These are phyloP conservation scores for Corynespora cassiicola DNA, from an alignment of 2,329 filamentous ascomycete genomes.

Conservation along the genomic window DNA sequence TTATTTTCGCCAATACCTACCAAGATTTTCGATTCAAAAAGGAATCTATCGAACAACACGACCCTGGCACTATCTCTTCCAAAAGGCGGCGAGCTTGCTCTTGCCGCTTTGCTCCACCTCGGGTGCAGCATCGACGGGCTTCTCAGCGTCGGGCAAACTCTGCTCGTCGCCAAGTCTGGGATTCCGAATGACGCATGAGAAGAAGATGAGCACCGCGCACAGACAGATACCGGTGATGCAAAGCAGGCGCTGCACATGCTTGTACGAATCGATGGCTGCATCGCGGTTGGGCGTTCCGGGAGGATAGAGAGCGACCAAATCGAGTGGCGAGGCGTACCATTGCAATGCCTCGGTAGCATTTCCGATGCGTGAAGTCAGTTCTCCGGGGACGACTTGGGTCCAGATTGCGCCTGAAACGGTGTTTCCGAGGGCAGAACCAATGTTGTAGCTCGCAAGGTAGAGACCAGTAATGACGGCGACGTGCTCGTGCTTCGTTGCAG, in stretches of 20 bases:
- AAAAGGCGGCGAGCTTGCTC: slow-evolving; percentile 10
- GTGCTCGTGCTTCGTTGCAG: slow-evolving; percentile 60
- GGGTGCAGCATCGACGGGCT: too few relatives aligned
- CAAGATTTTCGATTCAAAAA: too few relatives aligned
- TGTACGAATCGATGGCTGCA: slow-evolving; percentile 53
- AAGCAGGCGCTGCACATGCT: slow-evolving; percentile 54
- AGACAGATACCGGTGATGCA: slow-evolving; percentile 60
- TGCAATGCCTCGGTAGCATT: slow-evolving; percentile 49
- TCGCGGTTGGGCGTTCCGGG: slow-evolving; percentile 54
- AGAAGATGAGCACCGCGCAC: slow-evolving; percentile 53
- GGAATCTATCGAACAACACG: too few relatives aligned
- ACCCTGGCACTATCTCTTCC: slow-evolving; percentile 5
- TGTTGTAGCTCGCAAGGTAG: slow-evolving; percentile 68
- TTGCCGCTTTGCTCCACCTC: slow-evolving; percentile 2
- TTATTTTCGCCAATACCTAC: too few relatives aligned
- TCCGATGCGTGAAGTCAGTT: slow-evolving; percentile 49
- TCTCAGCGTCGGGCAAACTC: slow-evolving; percentile 51
- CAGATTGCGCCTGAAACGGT: slow-evolving; percentile 68
- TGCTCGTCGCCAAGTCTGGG: slow-evolving; percentile 55
- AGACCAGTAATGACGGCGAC: slow-evolving; percentile 70
- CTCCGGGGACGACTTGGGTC: slow-evolving; percentile 58
- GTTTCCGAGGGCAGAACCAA: slow-evolving; percentile 67
- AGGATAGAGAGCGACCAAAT: slow-evolving; percentile 44
- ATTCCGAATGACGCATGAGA: slow-evolving; percentile 54
- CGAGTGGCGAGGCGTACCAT: slow-evolving; percentile 53